A percentile compares a stretch with the other conserved stretches of the same genome.
Conservation (phyloP, 108 stramenopile species). For the Halocafeteria seosinensis region DNA sequence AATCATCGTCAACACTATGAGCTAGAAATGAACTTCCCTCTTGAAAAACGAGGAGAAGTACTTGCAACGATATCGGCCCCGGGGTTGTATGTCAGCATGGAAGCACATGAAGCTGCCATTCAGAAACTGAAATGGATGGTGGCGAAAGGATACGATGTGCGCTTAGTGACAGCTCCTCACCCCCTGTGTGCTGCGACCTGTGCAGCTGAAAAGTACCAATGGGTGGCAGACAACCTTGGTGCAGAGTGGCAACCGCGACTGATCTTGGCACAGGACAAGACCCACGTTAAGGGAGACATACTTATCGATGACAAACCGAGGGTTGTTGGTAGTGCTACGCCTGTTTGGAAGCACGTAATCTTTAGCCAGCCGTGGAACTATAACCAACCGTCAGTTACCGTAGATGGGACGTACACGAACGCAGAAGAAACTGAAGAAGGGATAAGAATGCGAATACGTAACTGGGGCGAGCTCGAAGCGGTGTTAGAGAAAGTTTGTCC, state of each 20-base stretch:
- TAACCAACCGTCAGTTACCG: too few species aligned
- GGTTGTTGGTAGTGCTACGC: not conserved
- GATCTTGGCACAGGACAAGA: slow-evolving; percentile 9
- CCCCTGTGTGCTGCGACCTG: not conserved
- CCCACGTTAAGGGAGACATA: slow-evolving; percentile 3
- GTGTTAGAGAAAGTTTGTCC: too few species aligned
- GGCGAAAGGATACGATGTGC: not conserved
- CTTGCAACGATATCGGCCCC: not conserved
- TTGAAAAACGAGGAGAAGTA: not conserved
- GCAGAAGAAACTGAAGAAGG: too few species aligned
- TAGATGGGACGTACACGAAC: too few species aligned
- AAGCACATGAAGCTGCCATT: not conserved
- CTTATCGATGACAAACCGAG: slow-evolving; percentile 15
- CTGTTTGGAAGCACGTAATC: slow-evolving; percentile 12
- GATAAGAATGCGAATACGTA: too few species aligned
- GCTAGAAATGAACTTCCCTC: not conserved
- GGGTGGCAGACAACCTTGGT: slow-evolving; percentile 9
- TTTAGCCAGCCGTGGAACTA: slow-evolving; percentile 9
- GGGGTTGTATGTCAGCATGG: not conserved
- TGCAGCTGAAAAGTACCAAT: slow-evolving; percentile 8
- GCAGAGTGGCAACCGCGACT: slow-evolving; percentile 4
- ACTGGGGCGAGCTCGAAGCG: too few species aligned
- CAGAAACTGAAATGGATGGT: not conserved
- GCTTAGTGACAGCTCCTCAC: not conserved
- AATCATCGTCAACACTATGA: not conserved